A percentile compares a stretch with the other conserved stretches of the same genome.
Conservation (phyloP, 2,329 filamentous ascomycete genomes). For the Huntiella bhutanensis region DNA sequence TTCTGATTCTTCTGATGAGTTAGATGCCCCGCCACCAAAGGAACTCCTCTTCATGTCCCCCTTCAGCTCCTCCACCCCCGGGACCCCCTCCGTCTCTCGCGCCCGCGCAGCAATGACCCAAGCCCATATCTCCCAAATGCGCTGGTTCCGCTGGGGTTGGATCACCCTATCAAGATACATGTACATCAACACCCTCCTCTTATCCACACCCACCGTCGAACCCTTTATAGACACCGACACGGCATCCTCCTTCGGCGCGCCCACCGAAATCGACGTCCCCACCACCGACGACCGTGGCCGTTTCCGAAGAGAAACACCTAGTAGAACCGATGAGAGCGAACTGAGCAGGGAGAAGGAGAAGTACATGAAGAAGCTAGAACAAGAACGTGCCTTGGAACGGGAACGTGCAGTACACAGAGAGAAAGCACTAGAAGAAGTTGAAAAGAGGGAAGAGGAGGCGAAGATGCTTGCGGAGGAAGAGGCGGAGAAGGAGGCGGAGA, state of each 20-base stretch:
- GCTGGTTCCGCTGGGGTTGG: constrained; percentile 96
- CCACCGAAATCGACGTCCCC: background rate
- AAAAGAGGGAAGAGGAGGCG: background rate
- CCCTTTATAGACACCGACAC: background rate
- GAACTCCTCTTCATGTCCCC: constrained; percentile 55
- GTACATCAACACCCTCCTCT: constrained; percentile 72
- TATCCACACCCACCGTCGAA: constrained; percentile 22
- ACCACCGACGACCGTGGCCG: background rate
- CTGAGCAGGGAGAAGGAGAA: constrained; percentile 6
- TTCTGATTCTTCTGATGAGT: constrained; percentile 15
- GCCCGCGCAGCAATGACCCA: constrained; percentile 76
- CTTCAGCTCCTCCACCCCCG: constrained; percentile 32
- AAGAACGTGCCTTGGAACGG: constrained; percentile 1
- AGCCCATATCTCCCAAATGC: constrained; percentile 90
- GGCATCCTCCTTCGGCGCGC: constrained; percentile 1
- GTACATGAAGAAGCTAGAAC: constrained; percentile 5
- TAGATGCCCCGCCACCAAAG: constrained; percentile 25
- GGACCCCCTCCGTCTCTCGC: constrained; percentile 22
- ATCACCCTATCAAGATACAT: constrained; percentile 84
- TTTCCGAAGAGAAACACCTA: background rate
- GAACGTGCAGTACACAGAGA: constrained; percentile 1
- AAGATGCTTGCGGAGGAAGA: background rate
- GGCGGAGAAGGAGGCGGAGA: background rate
- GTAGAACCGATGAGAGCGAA: background rate
- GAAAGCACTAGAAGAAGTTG: background rate